Base-by-base conservation (phyloP, 2,329 filamentous ascomycete species). In the Alternaria sp. region DNA sequence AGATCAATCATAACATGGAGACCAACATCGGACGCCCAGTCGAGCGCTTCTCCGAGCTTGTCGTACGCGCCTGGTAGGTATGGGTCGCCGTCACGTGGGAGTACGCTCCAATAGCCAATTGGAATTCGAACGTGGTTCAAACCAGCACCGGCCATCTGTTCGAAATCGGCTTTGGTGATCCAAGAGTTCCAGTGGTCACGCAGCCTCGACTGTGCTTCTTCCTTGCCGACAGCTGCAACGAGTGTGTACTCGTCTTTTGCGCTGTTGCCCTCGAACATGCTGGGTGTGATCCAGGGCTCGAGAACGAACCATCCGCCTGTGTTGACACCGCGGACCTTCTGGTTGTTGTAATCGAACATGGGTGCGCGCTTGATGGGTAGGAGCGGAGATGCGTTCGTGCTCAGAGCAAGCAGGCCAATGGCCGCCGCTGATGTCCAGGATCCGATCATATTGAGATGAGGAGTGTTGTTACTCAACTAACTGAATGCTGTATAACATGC, bases 1-100 rank as follows among this genome's bases (percentile, higher is more conserved):
- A 91, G 79, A 74, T 92, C 90, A 69, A 92, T 84, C 79, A 90
- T 85, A 45, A 91, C 87, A 72, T 89, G 89, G 52, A 91, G 74
- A 5, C 86, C 86, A 47, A 85, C 82, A 47, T 74, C 79, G 61
- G 84, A 78, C 11, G 89, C 90, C 86, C 89, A 89, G 64, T 80
- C 77, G 59, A 90, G 81, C 23, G 88, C 86, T 64, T 84, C 73
- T 61, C 88, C 86, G 10, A 91, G 81, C 69, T 85, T 83, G 15
- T 84, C 77, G 49, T 89, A 82, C 65, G 89, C 88, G 43, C 89
- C 89, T 70, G 88, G 83, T 6, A 90, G 86, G 68, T 88, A 90
- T 17, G 88, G 88, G 57, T 89, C 87, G 7, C 83, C 85, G 7
- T 83, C 76, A 12, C 69, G 75, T 2, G 84, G 83, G 47, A 83